phyloP scores from a whole-genome alignment of 2,329 filamentous ascomycete genomes.

The Aspergillus sp. region DNA sequence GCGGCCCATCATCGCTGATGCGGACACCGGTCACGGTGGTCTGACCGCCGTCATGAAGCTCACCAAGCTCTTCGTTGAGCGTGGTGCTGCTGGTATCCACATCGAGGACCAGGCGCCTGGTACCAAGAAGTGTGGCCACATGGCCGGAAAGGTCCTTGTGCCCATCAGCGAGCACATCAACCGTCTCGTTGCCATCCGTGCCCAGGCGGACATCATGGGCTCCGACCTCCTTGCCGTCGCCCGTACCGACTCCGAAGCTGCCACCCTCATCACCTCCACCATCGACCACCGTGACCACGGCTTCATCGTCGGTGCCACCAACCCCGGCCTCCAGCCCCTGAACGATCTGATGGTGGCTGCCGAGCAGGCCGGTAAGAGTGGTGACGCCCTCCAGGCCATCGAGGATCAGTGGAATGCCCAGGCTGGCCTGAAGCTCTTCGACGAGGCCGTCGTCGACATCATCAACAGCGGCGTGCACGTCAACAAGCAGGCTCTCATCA shows the following conservation, averaged over 20 bases:
- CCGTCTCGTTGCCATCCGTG: conserved; percentile 88
- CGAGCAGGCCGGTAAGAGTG: conserved; percentile 71
- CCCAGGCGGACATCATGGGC: conserved; percentile 98
- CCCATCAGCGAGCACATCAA: conserved; percentile 98
- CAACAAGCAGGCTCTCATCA: conserved; percentile 61
- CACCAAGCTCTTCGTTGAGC: conserved; percentile 94
- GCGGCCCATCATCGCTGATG: conserved; percentile 90
- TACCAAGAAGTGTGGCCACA: conserved; percentile 99
- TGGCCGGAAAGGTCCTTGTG: conserved; percentile 96
- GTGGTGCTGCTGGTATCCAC: conserved; percentile 93
- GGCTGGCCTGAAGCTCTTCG: conserved; percentile 78
- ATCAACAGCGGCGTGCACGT: conserved; percentile 59
- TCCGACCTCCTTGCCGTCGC: conserved; percentile 83
- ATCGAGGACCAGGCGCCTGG: conserved; percentile 98
- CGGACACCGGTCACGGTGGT: conserved; percentile 93
- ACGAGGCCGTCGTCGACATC: conserved; percentile 75
- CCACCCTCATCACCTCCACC: conserved; percentile 90
- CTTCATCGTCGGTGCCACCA: conserved; percentile 86
- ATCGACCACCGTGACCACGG: conserved; percentile 92
- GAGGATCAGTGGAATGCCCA: conserved; percentile 80
- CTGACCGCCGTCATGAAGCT: conserved; percentile 99
- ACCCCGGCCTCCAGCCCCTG: conserved; percentile 72
- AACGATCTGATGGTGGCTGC: conserved; percentile 86
- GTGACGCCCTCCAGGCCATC: conserved; percentile 74
- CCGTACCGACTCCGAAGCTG: conserved; percentile 93